phyloP scores from a whole-genome alignment of 140 eudicot genomes.

The Flaveria floridana region DNA sequence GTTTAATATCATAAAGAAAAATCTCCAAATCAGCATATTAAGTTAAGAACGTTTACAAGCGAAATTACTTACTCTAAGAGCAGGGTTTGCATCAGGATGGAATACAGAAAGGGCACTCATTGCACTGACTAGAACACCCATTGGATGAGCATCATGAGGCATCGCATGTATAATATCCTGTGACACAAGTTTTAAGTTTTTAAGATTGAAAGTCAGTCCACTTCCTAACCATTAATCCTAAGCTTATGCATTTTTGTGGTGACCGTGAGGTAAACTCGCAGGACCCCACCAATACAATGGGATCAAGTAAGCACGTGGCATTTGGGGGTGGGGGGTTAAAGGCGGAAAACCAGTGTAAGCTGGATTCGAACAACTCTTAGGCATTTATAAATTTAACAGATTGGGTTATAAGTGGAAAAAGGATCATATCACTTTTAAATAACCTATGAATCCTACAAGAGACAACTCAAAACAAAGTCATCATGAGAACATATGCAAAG shows the following conservation, averaged over 20 bases:
- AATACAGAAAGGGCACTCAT: constrained; percentile 96
- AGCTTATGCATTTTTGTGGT: background rate
- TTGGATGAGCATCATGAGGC: constrained; percentile 99
- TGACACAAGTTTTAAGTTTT: constrained; percentile 25
- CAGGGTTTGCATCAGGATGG: constrained; percentile 99
- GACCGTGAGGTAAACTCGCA: too few species aligned
- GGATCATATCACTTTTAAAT: background rate
- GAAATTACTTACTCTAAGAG: constrained; percentile 71
- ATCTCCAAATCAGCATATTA: background rate
- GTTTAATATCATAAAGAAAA: background rate
- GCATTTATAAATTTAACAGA: background rate
- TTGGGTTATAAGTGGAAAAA: background rate
- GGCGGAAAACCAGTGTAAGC: too few species aligned
- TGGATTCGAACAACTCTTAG: too few species aligned
- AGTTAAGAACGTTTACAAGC: background rate
- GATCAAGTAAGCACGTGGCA: too few species aligned
- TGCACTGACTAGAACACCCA: constrained; percentile 98
- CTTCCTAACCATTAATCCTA: background rate
- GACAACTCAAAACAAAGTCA: background rate
- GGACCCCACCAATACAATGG: too few species aligned
- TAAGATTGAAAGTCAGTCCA: background rate
- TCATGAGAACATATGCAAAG: background rate
- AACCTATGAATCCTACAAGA: background rate
- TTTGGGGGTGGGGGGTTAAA: too few species aligned
- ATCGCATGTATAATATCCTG: constrained; percentile 97